Evolutionary conservation across 1,284 basidiomycete species (phyloP).

Genomic region (Boletellus deceptivus): DNA sequence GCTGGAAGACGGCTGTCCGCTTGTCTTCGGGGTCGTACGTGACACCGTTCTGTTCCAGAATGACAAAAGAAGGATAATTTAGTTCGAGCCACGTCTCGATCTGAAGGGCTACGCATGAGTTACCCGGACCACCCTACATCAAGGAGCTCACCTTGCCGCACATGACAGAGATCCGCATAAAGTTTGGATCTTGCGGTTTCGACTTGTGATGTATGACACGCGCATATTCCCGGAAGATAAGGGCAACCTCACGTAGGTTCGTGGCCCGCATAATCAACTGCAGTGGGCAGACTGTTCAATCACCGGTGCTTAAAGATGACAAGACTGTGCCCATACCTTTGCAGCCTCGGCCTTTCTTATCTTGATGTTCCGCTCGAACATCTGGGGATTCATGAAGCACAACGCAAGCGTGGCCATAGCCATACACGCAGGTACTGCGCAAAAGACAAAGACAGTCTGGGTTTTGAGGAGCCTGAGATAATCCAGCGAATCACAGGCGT

Average conservation of each 20-base stretch:
- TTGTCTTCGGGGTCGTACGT: slow-evolving; percentile 29
- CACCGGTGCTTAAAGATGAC: background rate
- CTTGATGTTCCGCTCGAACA: slow-evolving; percentile 91
- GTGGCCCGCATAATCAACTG: slow-evolving; percentile 89
- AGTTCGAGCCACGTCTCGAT: slow-evolving; percentile 92
- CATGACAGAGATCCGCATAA: slow-evolving; percentile 75
- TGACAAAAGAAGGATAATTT: slow-evolving; percentile 84
- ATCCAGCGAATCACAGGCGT: slow-evolving; percentile 85
- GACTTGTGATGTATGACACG: slow-evolving; percentile 84
- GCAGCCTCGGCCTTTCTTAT: slow-evolving; percentile 93
- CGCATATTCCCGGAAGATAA: slow-evolving; percentile 84
- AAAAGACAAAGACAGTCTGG: slow-evolving; percentile 96
- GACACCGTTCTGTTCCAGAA: slow-evolving; percentile 38
- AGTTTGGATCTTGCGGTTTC: slow-evolving; percentile 82
- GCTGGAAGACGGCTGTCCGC: slow-evolving; percentile 23
- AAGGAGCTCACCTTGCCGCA: slow-evolving; percentile 64
- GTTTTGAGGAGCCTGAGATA: slow-evolving; percentile 87
- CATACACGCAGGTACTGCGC: slow-evolving; percentile 95
- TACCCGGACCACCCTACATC: background rate
- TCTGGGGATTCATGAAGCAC: slow-evolving; percentile 92
- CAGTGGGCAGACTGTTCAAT: background rate
- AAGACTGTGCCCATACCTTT: slow-evolving; percentile 44
- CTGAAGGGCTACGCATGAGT: slow-evolving; percentile 38
- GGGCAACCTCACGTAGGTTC: slow-evolving; percentile 90
- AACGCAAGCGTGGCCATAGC: slow-evolving; percentile 91